These are phyloP conservation scores for Daldinia vernicosa DNA, from an alignment of 495 filamentous ascomycete species.

Conservation along the genomic window DNA sequence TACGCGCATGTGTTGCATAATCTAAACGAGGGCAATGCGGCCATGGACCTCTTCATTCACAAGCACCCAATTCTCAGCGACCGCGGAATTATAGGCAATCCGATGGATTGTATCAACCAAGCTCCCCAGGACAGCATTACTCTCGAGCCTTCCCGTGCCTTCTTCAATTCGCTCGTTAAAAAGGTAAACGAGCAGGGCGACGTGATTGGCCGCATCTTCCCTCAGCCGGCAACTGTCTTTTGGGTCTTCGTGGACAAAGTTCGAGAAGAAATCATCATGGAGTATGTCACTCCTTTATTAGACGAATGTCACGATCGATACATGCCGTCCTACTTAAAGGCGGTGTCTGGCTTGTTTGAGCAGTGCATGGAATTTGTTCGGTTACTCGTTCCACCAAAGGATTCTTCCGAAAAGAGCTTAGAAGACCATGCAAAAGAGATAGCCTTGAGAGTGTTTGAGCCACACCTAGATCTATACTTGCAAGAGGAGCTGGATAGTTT, in stretches of 20 bases:
- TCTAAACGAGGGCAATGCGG: conserved; percentile 82
- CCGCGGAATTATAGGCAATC: conserved; percentile 74
- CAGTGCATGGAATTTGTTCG: conserved; percentile 79
- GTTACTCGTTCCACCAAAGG: conserved; percentile 66
- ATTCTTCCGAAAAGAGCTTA: conserved; percentile 34
- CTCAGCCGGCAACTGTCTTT: conserved; percentile 74
- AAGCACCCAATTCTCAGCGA: conserved; percentile 84
- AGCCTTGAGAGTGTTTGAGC: conserved; percentile 80
- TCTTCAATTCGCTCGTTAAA: conserved; percentile 76
- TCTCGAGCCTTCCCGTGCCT: conserved; percentile 78
- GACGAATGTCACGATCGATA: conserved; percentile 85
- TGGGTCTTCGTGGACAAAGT: conserved; percentile 82
- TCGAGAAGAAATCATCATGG: conserved; percentile 82
- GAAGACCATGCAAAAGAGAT: conserved; percentile 64
- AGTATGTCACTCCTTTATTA: conserved; percentile 86
- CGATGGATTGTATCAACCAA: conserved; percentile 83
- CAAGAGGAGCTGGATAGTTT: conserved; percentile 92
- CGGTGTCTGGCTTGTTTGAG: conserved; percentile 85
- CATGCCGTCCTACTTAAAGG: conserved; percentile 82
- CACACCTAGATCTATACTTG: conserved; percentile 91
- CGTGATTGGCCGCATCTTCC: conserved; percentile 87
- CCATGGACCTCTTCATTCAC: conserved; percentile 84
- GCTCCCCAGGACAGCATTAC: conserved; percentile 68
- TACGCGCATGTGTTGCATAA: conserved; percentile 86
- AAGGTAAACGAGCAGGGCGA: conserved; percentile 86